Evolutionary conservation across 2,329 filamentous ascomycete species (phyloP).

Genomic region (Fonsecaea multimorphosa): DNA sequence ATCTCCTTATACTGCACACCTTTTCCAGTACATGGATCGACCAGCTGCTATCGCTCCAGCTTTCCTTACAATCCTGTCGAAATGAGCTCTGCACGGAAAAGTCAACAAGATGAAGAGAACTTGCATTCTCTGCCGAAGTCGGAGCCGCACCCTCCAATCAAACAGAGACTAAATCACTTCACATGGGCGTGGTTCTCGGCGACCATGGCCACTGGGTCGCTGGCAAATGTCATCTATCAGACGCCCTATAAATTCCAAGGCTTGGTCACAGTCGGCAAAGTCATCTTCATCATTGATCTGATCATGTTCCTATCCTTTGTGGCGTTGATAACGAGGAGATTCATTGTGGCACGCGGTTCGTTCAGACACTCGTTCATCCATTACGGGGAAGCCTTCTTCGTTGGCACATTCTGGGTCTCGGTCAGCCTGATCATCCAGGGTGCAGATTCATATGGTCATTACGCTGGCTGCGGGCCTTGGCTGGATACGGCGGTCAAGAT

Average conservation of each 20-base stretch:
- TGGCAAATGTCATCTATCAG: conserved; percentile 68
- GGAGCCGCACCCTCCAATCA: neutral
- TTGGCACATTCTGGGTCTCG: conserved; percentile 11
- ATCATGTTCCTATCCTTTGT: conserved; percentile 66
- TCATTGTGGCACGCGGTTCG: conserved; percentile 64
- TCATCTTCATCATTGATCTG: conserved; percentile 71
- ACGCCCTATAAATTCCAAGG: conserved; percentile 69
- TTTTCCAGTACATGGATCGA: neutral
- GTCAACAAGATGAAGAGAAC: neutral
- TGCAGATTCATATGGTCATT: conserved; percentile 4
- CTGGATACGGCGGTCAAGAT: conserved; percentile 1
- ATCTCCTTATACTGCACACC: neutral
- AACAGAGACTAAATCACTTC: conserved; percentile 16
- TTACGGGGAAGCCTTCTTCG: conserved; percentile 5
- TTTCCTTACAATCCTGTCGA: neutral
- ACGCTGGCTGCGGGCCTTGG: neutral
- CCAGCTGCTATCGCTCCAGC: neutral
- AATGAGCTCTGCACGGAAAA: neutral
- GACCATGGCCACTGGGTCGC: conserved; percentile 75
- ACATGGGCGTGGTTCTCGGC: conserved; percentile 72
- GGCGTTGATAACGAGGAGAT: conserved; percentile 63
- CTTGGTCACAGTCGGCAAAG: conserved; percentile 66
- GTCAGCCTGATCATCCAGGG: conserved; percentile 4
- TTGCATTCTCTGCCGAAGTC: neutral
- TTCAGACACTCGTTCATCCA: conserved; percentile 44